Conservation (phyloP, 2,329 filamentous ascomycete species). For the Fusarium tricinctum region DNA sequence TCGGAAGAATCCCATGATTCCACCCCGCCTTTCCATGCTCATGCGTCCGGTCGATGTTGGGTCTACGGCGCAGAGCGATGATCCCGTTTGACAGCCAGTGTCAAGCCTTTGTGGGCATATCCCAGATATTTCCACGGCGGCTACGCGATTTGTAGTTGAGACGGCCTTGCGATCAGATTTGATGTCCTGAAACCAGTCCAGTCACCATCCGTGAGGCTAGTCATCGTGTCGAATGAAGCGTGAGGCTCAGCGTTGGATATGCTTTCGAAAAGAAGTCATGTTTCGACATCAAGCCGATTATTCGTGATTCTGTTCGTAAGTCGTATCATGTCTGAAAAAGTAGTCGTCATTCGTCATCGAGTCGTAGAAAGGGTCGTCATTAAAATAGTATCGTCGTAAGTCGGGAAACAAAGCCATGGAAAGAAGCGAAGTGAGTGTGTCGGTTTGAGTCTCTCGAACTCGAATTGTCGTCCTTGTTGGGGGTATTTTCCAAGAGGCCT, state of each 20-base stretch:
- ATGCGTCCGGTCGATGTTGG: conserved; percentile 19
- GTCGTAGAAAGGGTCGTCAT: conserved; percentile 61
- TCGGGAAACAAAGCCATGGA: conserved; percentile 56
- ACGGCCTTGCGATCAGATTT: conserved; percentile 49
- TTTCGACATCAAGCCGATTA: conserved; percentile 54
- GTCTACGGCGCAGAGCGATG: conserved; percentile 41
- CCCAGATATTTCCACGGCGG: conserved; percentile 56
- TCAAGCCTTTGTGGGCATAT: conserved; percentile 56
- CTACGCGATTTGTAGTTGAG: conserved; percentile 54
- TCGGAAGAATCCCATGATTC: conserved; percentile 49
- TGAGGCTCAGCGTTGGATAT: conserved; percentile 47
- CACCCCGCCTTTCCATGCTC: conserved; percentile 50
- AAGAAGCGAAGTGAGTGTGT: conserved; percentile 58
- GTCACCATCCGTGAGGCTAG: conserved; percentile 34
- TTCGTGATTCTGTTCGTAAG: conserved; percentile 51
- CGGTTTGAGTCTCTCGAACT: conserved; percentile 31
- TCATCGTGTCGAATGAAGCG: conserved; percentile 52
- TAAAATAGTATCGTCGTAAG: conserved; percentile 58
- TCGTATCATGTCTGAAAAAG: conserved; percentile 52
- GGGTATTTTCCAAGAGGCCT: conserved; percentile 49
- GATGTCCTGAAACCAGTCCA: conserved; percentile 51
- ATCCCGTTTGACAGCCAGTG: conserved; percentile 62
- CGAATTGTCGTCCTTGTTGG: conserved; percentile 28
- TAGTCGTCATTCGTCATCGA: conserved; percentile 56
- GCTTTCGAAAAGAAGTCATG: conserved; percentile 50